Evolutionary conservation across 805 yeast species (phyloP).

Genomic region (Candida tammaniensis): DNA sequence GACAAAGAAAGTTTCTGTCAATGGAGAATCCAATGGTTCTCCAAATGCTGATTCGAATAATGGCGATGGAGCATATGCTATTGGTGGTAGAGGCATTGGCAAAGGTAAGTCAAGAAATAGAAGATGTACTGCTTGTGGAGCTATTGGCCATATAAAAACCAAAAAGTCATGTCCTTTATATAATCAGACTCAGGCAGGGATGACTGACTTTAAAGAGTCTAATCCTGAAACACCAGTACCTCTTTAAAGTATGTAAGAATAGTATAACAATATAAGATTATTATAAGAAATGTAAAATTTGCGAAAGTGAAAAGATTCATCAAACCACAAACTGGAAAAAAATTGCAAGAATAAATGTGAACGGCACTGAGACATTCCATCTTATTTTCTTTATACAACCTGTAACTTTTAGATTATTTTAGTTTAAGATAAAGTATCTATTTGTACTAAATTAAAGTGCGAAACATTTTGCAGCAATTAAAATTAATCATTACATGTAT

Average conservation of each 20-base stretch:
- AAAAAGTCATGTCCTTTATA: conserved; percentile 90
- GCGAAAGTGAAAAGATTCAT: no score
- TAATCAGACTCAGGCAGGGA: conserved; percentile 14
- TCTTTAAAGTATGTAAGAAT: not conserved
- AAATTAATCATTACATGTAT: no score
- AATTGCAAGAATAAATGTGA: no score
- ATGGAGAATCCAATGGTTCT: not conserved
- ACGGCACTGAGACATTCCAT: no score
- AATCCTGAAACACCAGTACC: not conserved
- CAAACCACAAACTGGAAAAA: no score
- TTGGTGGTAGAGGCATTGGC: conserved; percentile 68
- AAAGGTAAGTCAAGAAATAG: conserved; percentile 73
- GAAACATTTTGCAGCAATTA: not conserved
- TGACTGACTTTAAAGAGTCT: not conserved
- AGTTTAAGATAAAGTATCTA: no score
- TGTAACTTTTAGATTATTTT: no score
- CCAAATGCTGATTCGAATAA: conserved; percentile 14
- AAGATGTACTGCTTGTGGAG: conserved; percentile 93
- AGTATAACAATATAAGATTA: no score
- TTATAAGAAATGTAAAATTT: no score
- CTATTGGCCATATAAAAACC: conserved; percentile 90
- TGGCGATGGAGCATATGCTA: conserved; percentile 42
- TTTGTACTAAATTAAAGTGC: no score
- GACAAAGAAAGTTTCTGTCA: conserved; percentile 21
- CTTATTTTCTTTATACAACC: no score